These are phyloP conservation scores for Botrytis byssoidea DNA, from an alignment of 2,329 filamentous ascomycete species.

Conservation along the genomic window DNA sequence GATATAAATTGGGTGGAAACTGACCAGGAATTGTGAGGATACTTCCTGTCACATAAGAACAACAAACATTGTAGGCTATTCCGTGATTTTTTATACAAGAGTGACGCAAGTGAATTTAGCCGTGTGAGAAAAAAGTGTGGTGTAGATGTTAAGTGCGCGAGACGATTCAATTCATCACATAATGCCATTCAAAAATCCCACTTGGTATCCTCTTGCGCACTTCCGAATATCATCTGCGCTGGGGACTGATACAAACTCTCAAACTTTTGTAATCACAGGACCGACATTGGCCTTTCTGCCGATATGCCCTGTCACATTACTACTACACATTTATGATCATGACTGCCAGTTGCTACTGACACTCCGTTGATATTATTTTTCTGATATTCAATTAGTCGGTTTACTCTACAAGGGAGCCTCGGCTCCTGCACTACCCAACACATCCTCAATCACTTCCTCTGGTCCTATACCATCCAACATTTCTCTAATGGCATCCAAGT, in stretches of 20 bases:
- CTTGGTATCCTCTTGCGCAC: background rate
- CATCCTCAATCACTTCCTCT: conserved; percentile 64
- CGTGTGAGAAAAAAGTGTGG: background rate
- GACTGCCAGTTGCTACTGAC: background rate
- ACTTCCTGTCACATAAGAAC: too few species aligned
- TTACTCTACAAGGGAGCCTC: conserved; percentile 50
- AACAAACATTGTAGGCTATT: too few species aligned
- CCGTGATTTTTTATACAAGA: too few species aligned
- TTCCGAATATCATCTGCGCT: background rate
- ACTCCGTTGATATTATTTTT: background rate
- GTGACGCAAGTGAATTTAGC: background rate
- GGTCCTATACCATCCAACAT: conserved; percentile 62
- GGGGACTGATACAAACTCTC: background rate
- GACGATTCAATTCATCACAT: background rate
- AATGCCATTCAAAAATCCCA: background rate
- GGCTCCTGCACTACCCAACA: conserved; percentile 52
- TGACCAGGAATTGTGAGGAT: too few species aligned
- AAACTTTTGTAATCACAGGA: background rate
- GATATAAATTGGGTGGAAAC: too few species aligned
- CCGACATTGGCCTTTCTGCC: background rate
- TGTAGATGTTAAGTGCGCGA: background rate
- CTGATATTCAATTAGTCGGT: background rate
- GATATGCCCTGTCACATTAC: background rate
- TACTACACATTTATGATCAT: background rate
- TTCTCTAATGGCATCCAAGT: conserved; percentile 63